Conservation (phyloP, 306 rosid species). For the Inga oerstediana region DNA sequence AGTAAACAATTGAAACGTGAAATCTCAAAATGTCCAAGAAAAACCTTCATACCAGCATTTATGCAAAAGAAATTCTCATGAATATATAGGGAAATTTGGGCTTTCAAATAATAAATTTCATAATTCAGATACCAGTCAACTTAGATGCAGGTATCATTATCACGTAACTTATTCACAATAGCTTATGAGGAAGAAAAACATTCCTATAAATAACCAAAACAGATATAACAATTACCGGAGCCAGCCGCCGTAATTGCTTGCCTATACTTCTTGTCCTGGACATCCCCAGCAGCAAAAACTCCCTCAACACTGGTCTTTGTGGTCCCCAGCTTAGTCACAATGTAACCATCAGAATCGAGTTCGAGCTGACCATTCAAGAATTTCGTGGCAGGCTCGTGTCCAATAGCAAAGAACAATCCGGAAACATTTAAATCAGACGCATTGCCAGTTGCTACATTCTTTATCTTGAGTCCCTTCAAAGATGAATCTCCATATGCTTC, state of each 20-base stretch:
- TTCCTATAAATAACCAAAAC: neutral
- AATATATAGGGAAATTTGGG: neutral
- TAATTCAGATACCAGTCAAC: slow-evolving; percentile 13
- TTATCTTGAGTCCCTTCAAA: slow-evolving; percentile 77
- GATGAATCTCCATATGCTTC: slow-evolving; percentile 59
- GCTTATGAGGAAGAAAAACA: neutral
- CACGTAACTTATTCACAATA: slow-evolving; percentile 4
- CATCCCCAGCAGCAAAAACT: slow-evolving; percentile 93
- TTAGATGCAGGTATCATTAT: neutral
- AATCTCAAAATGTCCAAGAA: neutral
- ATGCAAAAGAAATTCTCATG: neutral
- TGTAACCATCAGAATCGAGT: slow-evolving; percentile 75
- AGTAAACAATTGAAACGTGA: neutral
- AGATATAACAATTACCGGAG: slow-evolving; percentile 50
- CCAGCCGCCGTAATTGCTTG: slow-evolving; percentile 95
- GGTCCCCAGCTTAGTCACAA: slow-evolving; percentile 72
- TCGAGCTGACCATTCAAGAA: slow-evolving; percentile 78
- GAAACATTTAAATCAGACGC: slow-evolving; percentile 69
- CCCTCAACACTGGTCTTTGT: slow-evolving; percentile 74
- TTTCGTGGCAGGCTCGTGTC: slow-evolving; percentile 89
- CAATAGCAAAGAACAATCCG: slow-evolving; percentile 86
- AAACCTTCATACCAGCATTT: neutral
- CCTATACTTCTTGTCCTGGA: slow-evolving; percentile 95
- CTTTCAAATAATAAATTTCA: slow-evolving; percentile 6
- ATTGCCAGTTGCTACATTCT: slow-evolving; percentile 58